Base-by-base conservation (phyloP, 306 rosid genomes). In the Cucurbita maxima region DNA sequence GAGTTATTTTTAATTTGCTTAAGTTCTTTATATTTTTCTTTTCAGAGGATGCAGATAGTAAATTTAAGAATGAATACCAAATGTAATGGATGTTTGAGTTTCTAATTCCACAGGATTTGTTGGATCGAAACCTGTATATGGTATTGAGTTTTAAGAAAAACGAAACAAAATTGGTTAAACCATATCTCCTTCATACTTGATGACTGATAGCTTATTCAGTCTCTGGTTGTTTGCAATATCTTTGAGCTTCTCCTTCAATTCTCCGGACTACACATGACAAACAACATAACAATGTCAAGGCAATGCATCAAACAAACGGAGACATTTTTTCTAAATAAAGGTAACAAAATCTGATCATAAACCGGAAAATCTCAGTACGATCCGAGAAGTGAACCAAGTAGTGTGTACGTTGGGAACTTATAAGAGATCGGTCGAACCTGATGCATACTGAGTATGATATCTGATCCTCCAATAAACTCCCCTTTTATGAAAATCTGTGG, bases 401-500 rank as follows among this genome's bases (percentile, higher is more conserved):
- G 18, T 38, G 20, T 15, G 8, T 59, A 34, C 34, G 19, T 37
- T 9, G 48, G 56, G 56, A 52, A 16, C 8, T 52, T 52, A 52
- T 5, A 52, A 15, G 57, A 52, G 57, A 52, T 15, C 57, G 7
- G 57, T 79, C 77, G 54, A 75, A 90, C 98, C 94, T 87, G 88
- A 75, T 93, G 97, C 90, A 93, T 70, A 70, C 79, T 90, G 73
- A 90, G 97, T 81, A 93, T 63, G 74, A 90, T 89, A 78, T 90
- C 96, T 5, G 98, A 90, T 47, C 97, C 97, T 72, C 98, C 98
- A 79, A 90, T 69, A 61, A 94, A 94, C 84, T 93, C 97, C 71
- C 97, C 97, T 85, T 90, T 88, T 52, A 93, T 84, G 90, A 90
- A 93, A 64, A 93, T 79, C 77, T 93, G 97, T 0, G 98, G 97